Percentiles rank a stretch among this genome's conserved stretches.
These are phyloP conservation scores for Setaria italica DNA, from an alignment of 202 grass and related monocot species.

Conservation along the genomic window DNA sequence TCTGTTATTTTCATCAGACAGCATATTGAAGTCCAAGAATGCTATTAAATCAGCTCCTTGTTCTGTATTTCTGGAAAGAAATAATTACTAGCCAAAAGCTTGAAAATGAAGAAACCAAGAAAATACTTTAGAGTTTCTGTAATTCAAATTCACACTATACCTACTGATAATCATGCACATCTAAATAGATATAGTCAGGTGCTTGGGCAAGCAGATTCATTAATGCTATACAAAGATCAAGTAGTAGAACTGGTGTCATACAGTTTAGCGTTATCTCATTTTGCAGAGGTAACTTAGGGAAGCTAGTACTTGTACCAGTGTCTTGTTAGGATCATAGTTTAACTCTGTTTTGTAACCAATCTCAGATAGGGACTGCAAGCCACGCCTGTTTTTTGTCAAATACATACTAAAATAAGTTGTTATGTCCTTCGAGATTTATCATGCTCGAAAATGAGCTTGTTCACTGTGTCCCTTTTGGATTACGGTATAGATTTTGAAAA, in stretches of 20 bases:
- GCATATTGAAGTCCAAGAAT: neutral
- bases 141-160: neutral
- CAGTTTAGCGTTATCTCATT: neutral
- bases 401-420: neutral
- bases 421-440: too few relatives aligned
- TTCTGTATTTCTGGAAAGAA: neutral
- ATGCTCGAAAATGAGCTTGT: neutral
- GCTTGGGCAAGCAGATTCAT: neutral
- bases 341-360: neutral
- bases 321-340: neutral
- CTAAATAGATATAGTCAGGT: neutral
- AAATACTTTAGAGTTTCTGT: neutral
- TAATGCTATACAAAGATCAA: slow-evolving; percentile 12
- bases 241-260: neutral
- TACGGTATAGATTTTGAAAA: neutral
- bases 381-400: neutral
- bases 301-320: neutral
- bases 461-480: neutral
- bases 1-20: neutral
- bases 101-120: slow-evolving; percentile 8
- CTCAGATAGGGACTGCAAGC: neutral
- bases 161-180: neutral
- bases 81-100: neutral
- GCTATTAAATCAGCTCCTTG: neutral
- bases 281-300: neutral